A percentile compares a stretch with the other conserved stretches of the same genome.
phyloP scores from a whole-genome alignment of 1,284 basidiomycete species.

The Naganishia liquefaciens region DNA sequence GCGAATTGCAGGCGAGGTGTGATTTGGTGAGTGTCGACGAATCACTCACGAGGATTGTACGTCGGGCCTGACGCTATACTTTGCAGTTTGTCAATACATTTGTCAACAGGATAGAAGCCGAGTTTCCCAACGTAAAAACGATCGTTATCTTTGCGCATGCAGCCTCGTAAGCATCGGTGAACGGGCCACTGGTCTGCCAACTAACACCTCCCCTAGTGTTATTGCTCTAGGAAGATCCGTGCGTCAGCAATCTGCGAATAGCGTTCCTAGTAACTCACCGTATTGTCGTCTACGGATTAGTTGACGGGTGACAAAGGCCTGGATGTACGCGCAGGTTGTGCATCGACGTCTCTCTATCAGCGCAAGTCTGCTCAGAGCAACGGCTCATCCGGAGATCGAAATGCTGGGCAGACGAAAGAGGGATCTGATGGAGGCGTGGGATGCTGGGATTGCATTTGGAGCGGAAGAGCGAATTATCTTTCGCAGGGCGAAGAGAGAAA shows the following conservation, averaged over 20 bases:
- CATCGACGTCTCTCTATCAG: constrained; percentile 47
- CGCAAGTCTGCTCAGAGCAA: constrained; percentile 35
- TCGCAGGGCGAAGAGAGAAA: constrained; percentile 51
- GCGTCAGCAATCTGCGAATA: constrained; percentile 12
- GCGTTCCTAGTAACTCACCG: neutral
- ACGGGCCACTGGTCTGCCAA: no score
- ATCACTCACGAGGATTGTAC: constrained; percentile 23
- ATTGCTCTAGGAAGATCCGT: constrained; percentile 53
- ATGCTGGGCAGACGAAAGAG: neutral
- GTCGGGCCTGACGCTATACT: neutral
- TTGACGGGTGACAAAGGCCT: constrained; percentile 44
- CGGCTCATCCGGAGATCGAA: neutral
- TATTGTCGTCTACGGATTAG: constrained; percentile 31
- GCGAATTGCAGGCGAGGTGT: constrained; percentile 51
- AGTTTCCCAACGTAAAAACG: constrained; percentile 44
- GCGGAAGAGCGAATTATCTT: constrained; percentile 50
- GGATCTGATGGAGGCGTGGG: neutral
- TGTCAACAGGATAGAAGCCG: constrained; percentile 44
- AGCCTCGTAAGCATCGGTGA: constrained; percentile 43
- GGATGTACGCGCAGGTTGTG: constrained; percentile 50
- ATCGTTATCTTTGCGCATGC: constrained; percentile 58
- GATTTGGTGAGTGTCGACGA: constrained; percentile 33
- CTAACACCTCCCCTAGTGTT: constrained; percentile 36
- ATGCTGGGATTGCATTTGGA: constrained; percentile 40
- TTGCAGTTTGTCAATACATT: constrained; percentile 46